A percentile compares a stretch with the other conserved stretches of the same genome.
Conservation (phyloP, 2,329 filamentous ascomycete species). For the Sporothrix curviconia region DNA sequence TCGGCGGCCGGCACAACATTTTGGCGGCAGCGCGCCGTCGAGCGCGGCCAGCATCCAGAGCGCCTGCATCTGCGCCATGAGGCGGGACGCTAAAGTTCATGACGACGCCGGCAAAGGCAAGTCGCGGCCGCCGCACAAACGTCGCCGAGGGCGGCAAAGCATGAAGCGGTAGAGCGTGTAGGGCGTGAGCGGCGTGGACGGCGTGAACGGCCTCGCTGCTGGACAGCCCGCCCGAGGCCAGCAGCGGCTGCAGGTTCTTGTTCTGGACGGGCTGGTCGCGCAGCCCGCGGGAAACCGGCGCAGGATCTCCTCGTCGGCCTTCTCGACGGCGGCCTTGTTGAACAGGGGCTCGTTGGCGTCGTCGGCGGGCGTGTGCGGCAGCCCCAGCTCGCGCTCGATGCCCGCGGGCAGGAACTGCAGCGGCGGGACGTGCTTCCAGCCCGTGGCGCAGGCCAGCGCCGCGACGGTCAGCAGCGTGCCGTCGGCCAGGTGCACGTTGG, state of each 20-base stretch:
- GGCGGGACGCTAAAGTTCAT: conserved; percentile 37
- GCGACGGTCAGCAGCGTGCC: conserved; percentile 39
- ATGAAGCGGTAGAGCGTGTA: conserved; percentile 43
- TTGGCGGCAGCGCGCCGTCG: conserved; percentile 37
- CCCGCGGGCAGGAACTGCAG: conserved; percentile 46
- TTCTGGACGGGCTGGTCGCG: conserved; percentile 44
- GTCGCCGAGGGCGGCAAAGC: conserved; percentile 33
- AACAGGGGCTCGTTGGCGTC: conserved; percentile 26
- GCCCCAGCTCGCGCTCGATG: conserved; percentile 40
- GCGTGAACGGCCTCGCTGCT: conserved; percentile 24
- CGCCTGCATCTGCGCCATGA: conserved; percentile 42
- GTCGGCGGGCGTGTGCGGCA: conserved; percentile 35
- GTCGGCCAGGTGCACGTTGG: conserved; percentile 45
- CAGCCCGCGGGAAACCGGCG: conserved; percentile 46
- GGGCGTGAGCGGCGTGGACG: conserved; percentile 28
- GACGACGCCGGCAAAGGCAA: conserved; percentile 40
- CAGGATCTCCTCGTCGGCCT: conserved; percentile 49
- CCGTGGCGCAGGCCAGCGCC: conserved; percentile 47
- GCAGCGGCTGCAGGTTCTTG: conserved; percentile 38
- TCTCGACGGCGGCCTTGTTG: conserved; percentile 32
- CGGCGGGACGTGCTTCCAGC: conserved; percentile 49
- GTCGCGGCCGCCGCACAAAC: conserved; percentile 33
- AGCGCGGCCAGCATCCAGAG: conserved; percentile 64
- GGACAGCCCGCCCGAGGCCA: conserved; percentile 32
- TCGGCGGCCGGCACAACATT: conserved; percentile 24